A percentile compares a stretch with the other conserved stretches of the same genome.
Evolutionary conservation across 75 land plant genomes (phyloP).

Genomic region (Larix kaempferi): DNA sequence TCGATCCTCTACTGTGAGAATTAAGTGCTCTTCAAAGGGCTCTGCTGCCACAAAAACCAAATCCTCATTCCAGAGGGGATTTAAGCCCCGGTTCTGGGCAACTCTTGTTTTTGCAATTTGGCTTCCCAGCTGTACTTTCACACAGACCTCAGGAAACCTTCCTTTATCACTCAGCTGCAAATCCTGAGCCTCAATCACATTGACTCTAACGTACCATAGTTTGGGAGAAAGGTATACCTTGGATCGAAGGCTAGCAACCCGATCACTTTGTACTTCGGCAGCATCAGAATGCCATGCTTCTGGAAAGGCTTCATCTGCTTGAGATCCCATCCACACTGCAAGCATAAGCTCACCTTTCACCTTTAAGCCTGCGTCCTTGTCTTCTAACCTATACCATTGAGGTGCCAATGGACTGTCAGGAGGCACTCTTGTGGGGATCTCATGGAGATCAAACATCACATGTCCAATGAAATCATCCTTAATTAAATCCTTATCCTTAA

Average conservation of each 20-base stretch:
- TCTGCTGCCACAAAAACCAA: conserved; percentile 60
- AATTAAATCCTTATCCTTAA: conserved; percentile 63
- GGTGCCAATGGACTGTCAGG: conserved; percentile 83
- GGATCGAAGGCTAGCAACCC: conserved; percentile 34
- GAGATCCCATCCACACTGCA: conserved; percentile 81
- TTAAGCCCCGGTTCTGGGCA: conserved; percentile 14
- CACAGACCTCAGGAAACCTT: conserved; percentile 39
- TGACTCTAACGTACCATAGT: conserved; percentile 71
- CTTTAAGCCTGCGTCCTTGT: conserved; percentile 28
- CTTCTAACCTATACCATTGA: conserved; percentile 66
- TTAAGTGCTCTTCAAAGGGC: conserved; percentile 59
- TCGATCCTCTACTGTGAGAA: conserved; percentile 52
- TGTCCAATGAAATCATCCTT: conserved; percentile 64
- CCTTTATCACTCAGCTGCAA: conserved; percentile 32
- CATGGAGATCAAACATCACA: conserved; percentile 54
- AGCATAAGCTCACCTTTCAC: conserved; percentile 72
- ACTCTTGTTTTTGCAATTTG: conserved; percentile 44
- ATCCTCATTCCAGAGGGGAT: conserved; percentile 74
- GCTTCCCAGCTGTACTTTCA: conserved; percentile 50
- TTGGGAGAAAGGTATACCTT: conserved; percentile 74
- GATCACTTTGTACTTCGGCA: conserved; percentile 33
- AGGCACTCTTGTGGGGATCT: conserved; percentile 61
- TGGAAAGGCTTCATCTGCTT: conserved; percentile 66
- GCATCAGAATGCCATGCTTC: conserved; percentile 93
- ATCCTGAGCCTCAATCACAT: conserved; percentile 67